Evolutionary conservation across 176 grass and related monocot genomes (phyloP).

Genomic region (Triticum turgidum): DNA sequence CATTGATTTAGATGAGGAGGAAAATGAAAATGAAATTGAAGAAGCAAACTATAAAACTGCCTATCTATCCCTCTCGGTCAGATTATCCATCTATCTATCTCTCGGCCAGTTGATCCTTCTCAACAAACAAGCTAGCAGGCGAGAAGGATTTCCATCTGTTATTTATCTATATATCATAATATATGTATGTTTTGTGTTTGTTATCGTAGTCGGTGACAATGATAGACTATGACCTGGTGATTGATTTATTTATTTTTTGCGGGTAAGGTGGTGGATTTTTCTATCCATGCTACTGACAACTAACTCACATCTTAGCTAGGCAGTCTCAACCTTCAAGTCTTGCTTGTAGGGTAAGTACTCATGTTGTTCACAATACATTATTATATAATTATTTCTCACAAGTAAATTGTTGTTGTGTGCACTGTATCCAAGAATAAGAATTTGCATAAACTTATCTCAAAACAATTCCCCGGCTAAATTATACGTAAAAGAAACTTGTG

Average conservation of each 20-base stretch:
- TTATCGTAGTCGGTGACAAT: background rate
- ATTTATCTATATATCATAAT: background rate
- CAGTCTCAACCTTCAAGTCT: no score
- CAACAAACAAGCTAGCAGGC: background rate
- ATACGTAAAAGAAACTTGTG: no score
- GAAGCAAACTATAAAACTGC: background rate
- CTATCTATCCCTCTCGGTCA: background rate
- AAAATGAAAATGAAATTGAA: background rate
- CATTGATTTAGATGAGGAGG: no score
- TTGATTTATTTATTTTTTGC: background rate
- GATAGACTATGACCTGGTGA: background rate
- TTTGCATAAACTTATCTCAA: no score
- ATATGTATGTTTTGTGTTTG: background rate
- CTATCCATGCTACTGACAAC: background rate
- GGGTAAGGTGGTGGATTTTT: background rate
- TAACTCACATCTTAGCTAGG: background rate
- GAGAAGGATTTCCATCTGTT: background rate
- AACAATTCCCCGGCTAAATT: no score
- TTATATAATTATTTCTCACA: no score
- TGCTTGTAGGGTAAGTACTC: no score
- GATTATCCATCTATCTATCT: background rate
- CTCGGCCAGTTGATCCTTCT: background rate
- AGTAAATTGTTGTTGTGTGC: no score
- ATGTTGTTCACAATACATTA: no score
- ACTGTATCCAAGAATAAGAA: no score